These are phyloP conservation scores for Musa beccarii DNA, from an alignment of 176 grass and related monocot species.

Conservation along the genomic window DNA sequence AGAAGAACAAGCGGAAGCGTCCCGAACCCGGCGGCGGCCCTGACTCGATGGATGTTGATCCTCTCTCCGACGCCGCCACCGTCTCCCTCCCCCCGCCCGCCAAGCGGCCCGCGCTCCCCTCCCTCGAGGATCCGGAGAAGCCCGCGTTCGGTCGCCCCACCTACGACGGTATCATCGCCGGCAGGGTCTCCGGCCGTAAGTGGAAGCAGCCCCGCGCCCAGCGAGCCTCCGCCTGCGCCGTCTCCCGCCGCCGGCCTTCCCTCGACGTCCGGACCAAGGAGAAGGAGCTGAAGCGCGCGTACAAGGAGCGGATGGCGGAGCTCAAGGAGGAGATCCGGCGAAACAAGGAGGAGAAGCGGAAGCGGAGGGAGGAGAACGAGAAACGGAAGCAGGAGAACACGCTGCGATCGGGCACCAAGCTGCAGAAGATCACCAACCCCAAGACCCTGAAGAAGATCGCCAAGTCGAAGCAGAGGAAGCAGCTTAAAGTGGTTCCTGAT, in stretches of 20 bases:
- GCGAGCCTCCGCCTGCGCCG: conserved; percentile 56
- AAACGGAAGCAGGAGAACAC: conserved; percentile 90
- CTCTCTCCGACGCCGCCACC: background rate
- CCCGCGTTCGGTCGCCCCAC: conserved; percentile 70
- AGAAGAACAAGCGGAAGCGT: conserved; percentile 74
- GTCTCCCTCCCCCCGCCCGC: conserved; percentile 32
- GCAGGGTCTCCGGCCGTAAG: conserved; percentile 60
- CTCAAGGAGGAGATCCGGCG: conserved; percentile 87
- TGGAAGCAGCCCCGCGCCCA: conserved; percentile 78
- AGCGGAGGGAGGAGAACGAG: conserved; percentile 69
- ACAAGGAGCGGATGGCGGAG: conserved; percentile 56
- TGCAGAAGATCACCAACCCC: conserved; percentile 82
- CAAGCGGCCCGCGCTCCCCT: conserved; percentile 59
- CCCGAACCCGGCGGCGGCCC: conserved; percentile 12
- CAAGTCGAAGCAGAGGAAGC: conserved; percentile 76
- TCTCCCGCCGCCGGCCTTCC: conserved; percentile 41
- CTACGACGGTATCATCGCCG: conserved; percentile 82
- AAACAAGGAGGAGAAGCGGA: conserved; percentile 79
- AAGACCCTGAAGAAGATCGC: conserved; percentile 96
- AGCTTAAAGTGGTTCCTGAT: conserved; percentile 75
- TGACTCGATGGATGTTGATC: conserved; percentile 63
- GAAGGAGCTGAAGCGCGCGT: conserved; percentile 79
- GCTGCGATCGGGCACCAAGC: conserved; percentile 60
- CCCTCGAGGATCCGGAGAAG: conserved; percentile 61
- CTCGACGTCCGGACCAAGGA: conserved; percentile 65